phyloP scores from a whole-genome alignment of 805 yeast species.

The Lachancea sp. region DNA sequence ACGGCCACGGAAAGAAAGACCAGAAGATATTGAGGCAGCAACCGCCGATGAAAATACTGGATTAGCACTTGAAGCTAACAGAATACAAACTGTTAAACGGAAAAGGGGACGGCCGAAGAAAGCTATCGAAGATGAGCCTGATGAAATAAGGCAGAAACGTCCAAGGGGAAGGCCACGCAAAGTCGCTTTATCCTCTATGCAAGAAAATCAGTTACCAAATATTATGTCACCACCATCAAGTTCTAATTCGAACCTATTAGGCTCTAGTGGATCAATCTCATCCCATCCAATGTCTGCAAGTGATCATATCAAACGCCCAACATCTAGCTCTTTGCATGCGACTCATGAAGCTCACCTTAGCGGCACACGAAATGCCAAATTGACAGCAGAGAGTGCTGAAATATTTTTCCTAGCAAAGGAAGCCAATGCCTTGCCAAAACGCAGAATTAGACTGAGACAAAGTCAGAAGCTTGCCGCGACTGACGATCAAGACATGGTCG shows the following conservation, averaged over 20 bases:
- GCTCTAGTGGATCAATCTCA: not conserved
- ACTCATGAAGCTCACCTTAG: not conserved
- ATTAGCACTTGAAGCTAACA: not conserved
- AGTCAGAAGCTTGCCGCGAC: not conserved
- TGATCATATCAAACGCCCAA: not conserved
- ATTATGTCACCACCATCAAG: not conserved
- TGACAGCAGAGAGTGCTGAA: not conserved
- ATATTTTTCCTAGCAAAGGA: not conserved
- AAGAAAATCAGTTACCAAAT: not conserved
- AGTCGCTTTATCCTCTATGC: not conserved
- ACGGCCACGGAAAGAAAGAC: conserved; percentile 6
- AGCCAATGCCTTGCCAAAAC: not conserved
- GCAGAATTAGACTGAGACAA: conserved; percentile 2
- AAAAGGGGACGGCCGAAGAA: conserved; percentile 11
- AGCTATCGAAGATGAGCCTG: not conserved
- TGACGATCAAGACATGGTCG: conserved; percentile 1
- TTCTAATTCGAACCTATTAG: not conserved
- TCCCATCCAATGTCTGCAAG: not conserved
- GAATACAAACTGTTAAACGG: not conserved
- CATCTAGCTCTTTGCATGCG: not conserved
- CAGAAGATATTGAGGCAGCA: not conserved
- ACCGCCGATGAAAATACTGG: not conserved
- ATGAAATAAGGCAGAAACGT: conserved; percentile 1
- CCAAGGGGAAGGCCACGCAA: conserved; percentile 7
- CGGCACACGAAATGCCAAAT: not conserved